phyloP scores from a whole-genome alignment of 2,329 filamentous ascomycete genomes.

The Stagonosporopsis chrysanthemi region DNA sequence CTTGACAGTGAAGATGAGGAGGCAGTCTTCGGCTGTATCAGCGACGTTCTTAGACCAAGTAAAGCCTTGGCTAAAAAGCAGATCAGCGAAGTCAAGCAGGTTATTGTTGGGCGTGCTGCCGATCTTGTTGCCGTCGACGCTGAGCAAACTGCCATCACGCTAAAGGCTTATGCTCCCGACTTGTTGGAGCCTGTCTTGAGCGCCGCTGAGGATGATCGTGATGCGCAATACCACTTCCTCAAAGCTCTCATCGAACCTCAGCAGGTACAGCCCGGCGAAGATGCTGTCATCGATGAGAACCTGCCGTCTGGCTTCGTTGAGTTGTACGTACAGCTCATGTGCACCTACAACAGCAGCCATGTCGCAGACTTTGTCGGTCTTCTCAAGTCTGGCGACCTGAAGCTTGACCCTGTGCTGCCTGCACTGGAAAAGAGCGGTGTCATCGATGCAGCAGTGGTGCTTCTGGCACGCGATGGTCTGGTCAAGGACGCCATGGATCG shows the following conservation, averaged over 20 bases:
- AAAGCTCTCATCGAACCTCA: constrained; percentile 75
- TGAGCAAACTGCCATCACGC: constrained; percentile 67
- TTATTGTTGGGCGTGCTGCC: constrained; percentile 70
- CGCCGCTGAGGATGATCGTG: constrained; percentile 66
- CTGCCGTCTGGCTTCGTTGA: constrained; percentile 71
- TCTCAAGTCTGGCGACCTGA: constrained; percentile 78
- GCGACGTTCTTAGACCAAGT: constrained; percentile 73
- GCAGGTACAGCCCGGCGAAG: constrained; percentile 15
- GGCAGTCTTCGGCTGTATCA: constrained; percentile 79
- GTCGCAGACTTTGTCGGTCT: constrained; percentile 85
- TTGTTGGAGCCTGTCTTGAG: constrained; percentile 72
- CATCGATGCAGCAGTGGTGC: constrained; percentile 88
- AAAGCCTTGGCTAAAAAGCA: constrained; percentile 73
- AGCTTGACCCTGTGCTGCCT: constrained; percentile 80
- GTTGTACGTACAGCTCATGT: constrained; percentile 89
- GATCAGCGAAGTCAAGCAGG: constrained; percentile 71
- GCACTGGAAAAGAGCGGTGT: constrained; percentile 89
- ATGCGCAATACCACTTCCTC: constrained; percentile 79
- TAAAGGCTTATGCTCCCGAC: constrained; percentile 68
- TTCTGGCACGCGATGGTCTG: constrained; percentile 89
- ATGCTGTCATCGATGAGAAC: constrained; percentile 28
- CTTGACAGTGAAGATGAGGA: constrained; percentile 81
- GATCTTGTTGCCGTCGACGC: constrained; percentile 74
- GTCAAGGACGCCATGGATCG: constrained; percentile 83
- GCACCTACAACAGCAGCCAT: constrained; percentile 79